Percentiles rank a stretch among this genome's conserved stretches.
These are phyloP conservation scores for Tolypocladium guangdongense DNA, from an alignment of 2,329 filamentous ascomycete genomes.

Conservation along the genomic window DNA sequence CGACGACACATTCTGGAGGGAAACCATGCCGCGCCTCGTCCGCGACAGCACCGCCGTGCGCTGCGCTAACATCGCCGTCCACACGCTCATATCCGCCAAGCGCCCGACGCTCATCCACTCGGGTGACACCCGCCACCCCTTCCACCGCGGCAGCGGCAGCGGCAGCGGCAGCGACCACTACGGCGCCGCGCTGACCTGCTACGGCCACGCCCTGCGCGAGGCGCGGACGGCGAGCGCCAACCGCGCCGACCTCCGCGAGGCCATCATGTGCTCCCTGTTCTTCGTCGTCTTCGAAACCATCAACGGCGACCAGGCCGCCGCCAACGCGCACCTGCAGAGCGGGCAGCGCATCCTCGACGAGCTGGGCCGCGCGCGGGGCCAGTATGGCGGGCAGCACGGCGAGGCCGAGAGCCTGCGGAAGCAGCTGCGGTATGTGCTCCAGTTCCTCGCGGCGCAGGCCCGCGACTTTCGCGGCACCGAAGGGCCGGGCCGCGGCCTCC, in stretches of 20 bases:
- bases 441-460: constrained; percentile 11
- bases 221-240: constrained; percentile 10
- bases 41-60: constrained; percentile 21
- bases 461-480: background rate
- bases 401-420: constrained; percentile 3
- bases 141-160: background rate
- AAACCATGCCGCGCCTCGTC: constrained; percentile 22
- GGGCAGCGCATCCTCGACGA: constrained; percentile 26
- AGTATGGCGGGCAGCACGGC: background rate
- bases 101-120: constrained; percentile 4
- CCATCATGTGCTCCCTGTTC: constrained; percentile 24
- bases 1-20: constrained; percentile 22
- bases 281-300: constrained; percentile 26
- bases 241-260: constrained; percentile 12
- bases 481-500: background rate
- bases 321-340: constrained; percentile 23
- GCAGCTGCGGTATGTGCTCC: constrained; percentile 10
- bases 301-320: constrained; percentile 23
- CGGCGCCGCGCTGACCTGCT: constrained; percentile 19
- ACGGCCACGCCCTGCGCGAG: constrained; percentile 20
- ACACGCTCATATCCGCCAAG: constrained; percentile 19
- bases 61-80: constrained; percentile 26
- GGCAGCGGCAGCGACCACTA: constrained; percentile 15
- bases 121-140: background rate
- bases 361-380: constrained; percentile 8